Percentiles rank a stretch among this genome's conserved stretches.
Conservation (phyloP, 2,329 filamentous ascomycete species). For the Magnaporthales sp. region DNA sequence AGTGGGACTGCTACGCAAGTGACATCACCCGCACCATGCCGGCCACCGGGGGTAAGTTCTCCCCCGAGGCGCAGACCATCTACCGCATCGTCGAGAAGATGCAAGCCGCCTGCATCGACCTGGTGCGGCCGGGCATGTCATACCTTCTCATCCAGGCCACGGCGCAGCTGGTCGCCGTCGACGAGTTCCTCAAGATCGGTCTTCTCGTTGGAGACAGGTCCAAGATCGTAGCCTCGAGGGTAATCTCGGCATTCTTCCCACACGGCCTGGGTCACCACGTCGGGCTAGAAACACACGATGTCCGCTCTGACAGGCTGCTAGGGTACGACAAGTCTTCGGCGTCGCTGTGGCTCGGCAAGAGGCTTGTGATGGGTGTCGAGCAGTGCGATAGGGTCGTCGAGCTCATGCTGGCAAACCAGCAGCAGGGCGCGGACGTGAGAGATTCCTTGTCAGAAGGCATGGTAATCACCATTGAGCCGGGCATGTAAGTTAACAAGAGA, state of each 20-base stretch:
- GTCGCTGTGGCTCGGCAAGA: slow-evolving; percentile 27
- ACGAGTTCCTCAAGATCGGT: slow-evolving; percentile 62
- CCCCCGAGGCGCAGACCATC: slow-evolving; percentile 59
- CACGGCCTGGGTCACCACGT: slow-evolving; percentile 59
- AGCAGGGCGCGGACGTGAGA: background rate
- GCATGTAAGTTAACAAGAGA: slow-evolving; percentile 40
- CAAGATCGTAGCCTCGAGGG: slow-evolving; percentile 41
- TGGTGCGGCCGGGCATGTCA: slow-evolving; percentile 58
- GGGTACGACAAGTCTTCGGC: slow-evolving; percentile 5
- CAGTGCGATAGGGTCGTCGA: background rate
- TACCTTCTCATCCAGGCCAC: slow-evolving; percentile 67
- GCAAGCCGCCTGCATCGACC: slow-evolving; percentile 66
- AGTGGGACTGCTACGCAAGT: slow-evolving; percentile 78
- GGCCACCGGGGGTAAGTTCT: slow-evolving; percentile 51
- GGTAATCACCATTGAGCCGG: slow-evolving; percentile 73
- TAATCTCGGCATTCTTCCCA: slow-evolving; percentile 55
- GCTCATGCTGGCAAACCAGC: background rate
- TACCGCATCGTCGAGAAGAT: slow-evolving; percentile 73
- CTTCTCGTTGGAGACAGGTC: slow-evolving; percentile 56
- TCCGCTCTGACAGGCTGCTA: slow-evolving; percentile 32
- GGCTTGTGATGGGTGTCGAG: slow-evolving; percentile 11
- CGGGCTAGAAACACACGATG: slow-evolving; percentile 57
- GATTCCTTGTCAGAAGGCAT: slow-evolving; percentile 48
- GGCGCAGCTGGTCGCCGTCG: slow-evolving; percentile 64
- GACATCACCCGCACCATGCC: slow-evolving; percentile 89